A percentile compares a stretch with the other conserved stretches of the same genome.
phyloP scores from a whole-genome alignment of 768 basidiomycete species.

The Lactarius hengduanensis region DNA sequence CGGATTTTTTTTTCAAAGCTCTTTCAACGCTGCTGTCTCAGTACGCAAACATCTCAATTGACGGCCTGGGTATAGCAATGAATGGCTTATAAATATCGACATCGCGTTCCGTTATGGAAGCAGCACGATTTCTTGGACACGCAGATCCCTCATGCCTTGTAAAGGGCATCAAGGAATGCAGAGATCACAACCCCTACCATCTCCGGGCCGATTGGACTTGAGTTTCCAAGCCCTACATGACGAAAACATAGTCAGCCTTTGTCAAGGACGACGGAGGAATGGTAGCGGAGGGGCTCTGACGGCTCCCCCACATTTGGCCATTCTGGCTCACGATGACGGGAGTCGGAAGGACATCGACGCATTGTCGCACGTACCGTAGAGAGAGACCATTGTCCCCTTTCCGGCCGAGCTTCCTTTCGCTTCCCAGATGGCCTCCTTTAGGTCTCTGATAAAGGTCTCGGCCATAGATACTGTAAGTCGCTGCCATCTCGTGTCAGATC shows the following conservation, averaged over 20 bases:
- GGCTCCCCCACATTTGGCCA: not conserved
- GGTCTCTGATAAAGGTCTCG: constrained; percentile 79
- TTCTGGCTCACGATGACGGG: not conserved
- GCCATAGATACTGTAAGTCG: constrained; percentile 74
- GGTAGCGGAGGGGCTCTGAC: not conserved
- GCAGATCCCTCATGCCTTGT: constrained; percentile 24
- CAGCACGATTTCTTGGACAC: not conserved
- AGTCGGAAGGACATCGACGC: not conserved
- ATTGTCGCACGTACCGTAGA: constrained; percentile 67
- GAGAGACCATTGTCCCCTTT: constrained; percentile 83
- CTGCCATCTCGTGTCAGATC: constrained; percentile 40
- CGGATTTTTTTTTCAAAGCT: not conserved
- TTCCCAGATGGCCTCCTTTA: constrained; percentile 73
- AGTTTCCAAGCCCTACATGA: constrained; percentile 26
- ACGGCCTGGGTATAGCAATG: not conserved
- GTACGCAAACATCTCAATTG: not conserved
- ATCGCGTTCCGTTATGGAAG: not conserved
- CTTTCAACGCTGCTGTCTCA: not conserved
- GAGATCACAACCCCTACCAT: constrained; percentile 24
- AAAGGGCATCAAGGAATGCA: constrained; percentile 28
- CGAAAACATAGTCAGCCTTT: not conserved
- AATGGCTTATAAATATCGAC: not conserved
- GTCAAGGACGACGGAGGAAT: not conserved
- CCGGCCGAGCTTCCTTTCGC: constrained; percentile 64
- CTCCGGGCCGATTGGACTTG: constrained; percentile 28